Evolutionary conservation across 345 rosid species (phyloP).

Genomic region (Eucalyptus pauciflora): DNA sequence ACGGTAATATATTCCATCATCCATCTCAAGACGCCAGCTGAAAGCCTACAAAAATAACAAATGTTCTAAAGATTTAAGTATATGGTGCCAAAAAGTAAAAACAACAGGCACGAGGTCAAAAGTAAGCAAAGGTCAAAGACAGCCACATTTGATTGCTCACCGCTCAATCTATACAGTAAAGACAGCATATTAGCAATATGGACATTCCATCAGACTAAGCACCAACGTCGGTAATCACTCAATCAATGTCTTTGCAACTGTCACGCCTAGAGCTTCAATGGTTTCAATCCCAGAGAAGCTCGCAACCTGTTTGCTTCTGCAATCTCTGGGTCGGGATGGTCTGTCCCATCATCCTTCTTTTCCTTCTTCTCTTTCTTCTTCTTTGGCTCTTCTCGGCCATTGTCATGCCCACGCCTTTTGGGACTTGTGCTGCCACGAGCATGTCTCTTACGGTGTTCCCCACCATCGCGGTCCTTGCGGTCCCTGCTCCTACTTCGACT

Average conservation of each 20-base stretch:
- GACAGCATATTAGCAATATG: background rate
- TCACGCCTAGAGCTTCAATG: constrained; percentile 17
- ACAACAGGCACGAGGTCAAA: background rate
- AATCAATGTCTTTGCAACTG: background rate
- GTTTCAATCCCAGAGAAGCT: constrained; percentile 69
- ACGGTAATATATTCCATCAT: background rate
- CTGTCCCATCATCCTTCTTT: constrained; percentile 70
- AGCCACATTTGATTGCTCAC: background rate
- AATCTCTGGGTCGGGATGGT: constrained; percentile 84
- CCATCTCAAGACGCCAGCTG: background rate
- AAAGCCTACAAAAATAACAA: background rate
- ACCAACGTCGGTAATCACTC: background rate
- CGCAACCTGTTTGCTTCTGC: constrained; percentile 84
- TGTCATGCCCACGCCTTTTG: constrained; percentile 27
- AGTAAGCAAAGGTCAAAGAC: background rate
- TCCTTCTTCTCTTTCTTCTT: constrained; percentile 71
- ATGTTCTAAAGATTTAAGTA: background rate
- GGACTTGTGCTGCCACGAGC: constrained; percentile 37
- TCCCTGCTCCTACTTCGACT: constrained; percentile 63
- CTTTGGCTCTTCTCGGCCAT: constrained; percentile 50
- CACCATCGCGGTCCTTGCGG: constrained; percentile 14
- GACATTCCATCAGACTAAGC: background rate
- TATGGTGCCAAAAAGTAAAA: background rate
- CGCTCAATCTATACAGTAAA: background rate
- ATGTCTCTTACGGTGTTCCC: constrained; percentile 40